Base-by-base conservation (phyloP, 345 rosid species). In the Murraya paniculata region DNA sequence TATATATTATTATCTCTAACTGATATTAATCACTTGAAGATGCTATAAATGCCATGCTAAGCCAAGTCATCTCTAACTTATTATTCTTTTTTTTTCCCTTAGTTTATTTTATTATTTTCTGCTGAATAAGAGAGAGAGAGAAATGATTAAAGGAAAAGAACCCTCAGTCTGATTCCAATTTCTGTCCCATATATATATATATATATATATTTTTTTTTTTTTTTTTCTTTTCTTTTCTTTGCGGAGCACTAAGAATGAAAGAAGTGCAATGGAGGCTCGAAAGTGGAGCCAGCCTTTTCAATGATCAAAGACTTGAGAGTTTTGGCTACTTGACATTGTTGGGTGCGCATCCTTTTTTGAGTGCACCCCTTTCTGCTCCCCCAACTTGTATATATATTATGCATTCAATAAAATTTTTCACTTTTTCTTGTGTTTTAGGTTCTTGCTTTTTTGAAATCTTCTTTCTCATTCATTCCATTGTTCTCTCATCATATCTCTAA, bases 121-220 rank as follows among this genome's bases (percentile, higher is more conserved):
- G 60, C 25, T 59, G 83, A 67, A 56, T 71, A 79, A 58, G 68
- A 73, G 75, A 85, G 68, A 72, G 74, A 85, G 78, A 81, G 71
- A 75, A 79, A 85, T 82, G 82, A 88, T 82, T 82, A 85, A 88
- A 83, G 87, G 75, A 61, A 27, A 66, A 71, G 77, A 72, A 72
- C 79, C 77, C 75, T 77, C 84, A 81, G 74, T 82, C 79, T 66
- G 88, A 84, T 86, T 87, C 90, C 89, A 73, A 81, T 82, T 87
- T 75, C 70, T 81, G 80, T 72, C 84, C 74, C 73, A 84, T 75
- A 75, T 72, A 14, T 24, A 66, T 35, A 50, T 64, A 41, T 41
- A 41, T 45, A 33, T 33, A 33, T 33, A 33, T 33, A n/a, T 36
- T 22, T 35, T 1, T 27, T 35, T 35, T 71, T 18, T 16, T 1